Percentiles rank a stretch among this genome's conserved stretches.
phyloP scores from a whole-genome alignment of 2,329 filamentous ascomycete species.

The Monosporascus sp. region DNA sequence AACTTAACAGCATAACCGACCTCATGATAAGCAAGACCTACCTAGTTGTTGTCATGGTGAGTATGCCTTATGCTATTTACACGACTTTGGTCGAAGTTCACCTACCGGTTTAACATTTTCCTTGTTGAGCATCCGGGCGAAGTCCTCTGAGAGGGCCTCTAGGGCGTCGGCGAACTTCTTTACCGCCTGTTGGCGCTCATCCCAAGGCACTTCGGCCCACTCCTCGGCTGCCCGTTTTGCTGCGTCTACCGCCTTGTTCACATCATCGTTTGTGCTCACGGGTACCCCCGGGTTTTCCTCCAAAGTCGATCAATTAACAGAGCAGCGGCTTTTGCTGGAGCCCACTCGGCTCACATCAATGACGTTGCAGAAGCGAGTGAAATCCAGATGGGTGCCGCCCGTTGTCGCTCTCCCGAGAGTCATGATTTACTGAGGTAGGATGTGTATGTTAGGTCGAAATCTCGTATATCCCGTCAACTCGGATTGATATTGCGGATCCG shows the following conservation, averaged over 20 bases:
- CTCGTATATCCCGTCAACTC: too few relatives aligned
- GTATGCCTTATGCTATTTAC: too few relatives aligned
- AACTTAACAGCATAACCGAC: conserved; percentile 13
- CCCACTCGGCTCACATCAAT: background rate
- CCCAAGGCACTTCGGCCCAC: conserved; percentile 28
- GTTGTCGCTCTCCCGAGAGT: too few relatives aligned
- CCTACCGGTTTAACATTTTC: conserved; percentile 28
- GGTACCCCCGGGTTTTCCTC: conserved; percentile 31
- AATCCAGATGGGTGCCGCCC: background rate
- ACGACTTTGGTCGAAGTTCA: background rate
- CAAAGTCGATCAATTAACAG: conserved; percentile 28
- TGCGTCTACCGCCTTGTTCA: conserved; percentile 33
- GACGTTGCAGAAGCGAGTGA: background rate
- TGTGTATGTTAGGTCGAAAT: too few relatives aligned
- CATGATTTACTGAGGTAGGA: too few relatives aligned
- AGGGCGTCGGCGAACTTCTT: conserved; percentile 21
- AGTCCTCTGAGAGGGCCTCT: conserved; percentile 11
- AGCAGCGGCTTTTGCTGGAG: background rate
- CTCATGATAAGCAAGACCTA: background rate
- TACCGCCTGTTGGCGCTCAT: conserved; percentile 17
- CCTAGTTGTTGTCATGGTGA: background rate
- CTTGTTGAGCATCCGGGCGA: conserved; percentile 17
- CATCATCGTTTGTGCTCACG: conserved; percentile 30
- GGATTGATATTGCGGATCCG: too few relatives aligned
- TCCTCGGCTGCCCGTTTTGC: conserved; percentile 32